Evolutionary conservation across 176 grass and related monocot species (phyloP).

Genomic region (Dendrocalamus sinicus): DNA sequence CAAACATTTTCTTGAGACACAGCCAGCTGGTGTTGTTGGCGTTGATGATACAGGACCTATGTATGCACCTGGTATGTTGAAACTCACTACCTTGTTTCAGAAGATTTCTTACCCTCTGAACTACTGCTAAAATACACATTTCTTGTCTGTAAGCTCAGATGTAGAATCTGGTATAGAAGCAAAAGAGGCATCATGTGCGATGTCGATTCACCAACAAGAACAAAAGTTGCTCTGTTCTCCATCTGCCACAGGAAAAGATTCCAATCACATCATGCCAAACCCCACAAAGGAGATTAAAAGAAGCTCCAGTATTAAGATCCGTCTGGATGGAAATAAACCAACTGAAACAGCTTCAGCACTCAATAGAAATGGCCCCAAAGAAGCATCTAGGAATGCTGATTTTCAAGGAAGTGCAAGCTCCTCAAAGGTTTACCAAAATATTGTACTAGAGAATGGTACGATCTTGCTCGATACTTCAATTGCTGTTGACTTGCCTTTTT

Average conservation of each 20-base stretch:
- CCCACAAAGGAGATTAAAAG: slow-evolving; percentile 10
- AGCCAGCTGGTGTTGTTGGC: slow-evolving; percentile 37
- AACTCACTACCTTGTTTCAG: not conserved
- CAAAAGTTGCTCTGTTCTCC: slow-evolving; percentile 30
- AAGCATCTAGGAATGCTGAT: slow-evolving; percentile 19
- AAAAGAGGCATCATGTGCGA: slow-evolving; percentile 30
- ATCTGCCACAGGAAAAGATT: slow-evolving; percentile 39
- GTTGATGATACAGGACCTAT: slow-evolving; percentile 46
- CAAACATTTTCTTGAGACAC: slow-evolving; percentile 56
- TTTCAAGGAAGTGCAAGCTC: slow-evolving; percentile 32
- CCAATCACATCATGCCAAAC: slow-evolving; percentile 27
- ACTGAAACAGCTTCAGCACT: not conserved
- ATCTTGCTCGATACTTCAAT: not conserved
- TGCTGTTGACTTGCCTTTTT: not conserved
- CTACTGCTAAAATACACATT: slow-evolving; percentile 7
- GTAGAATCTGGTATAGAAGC: slow-evolving; percentile 38
- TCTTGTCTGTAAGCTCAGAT: slow-evolving; percentile 33
- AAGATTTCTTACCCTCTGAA: not conserved
- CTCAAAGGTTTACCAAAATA: slow-evolving; percentile 20
- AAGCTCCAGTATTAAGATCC: slow-evolving; percentile 28
- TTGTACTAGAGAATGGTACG: slow-evolving; percentile 26
- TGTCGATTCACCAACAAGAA: slow-evolving; percentile 38
- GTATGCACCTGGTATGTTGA: slow-evolving; percentile 51
- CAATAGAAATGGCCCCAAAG: not conserved
- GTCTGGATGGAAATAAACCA: slow-evolving; percentile 25